These are phyloP conservation scores for Casuarina cunninghamiana DNA, from an alignment of 306 rosid species.

Conservation along the genomic window DNA sequence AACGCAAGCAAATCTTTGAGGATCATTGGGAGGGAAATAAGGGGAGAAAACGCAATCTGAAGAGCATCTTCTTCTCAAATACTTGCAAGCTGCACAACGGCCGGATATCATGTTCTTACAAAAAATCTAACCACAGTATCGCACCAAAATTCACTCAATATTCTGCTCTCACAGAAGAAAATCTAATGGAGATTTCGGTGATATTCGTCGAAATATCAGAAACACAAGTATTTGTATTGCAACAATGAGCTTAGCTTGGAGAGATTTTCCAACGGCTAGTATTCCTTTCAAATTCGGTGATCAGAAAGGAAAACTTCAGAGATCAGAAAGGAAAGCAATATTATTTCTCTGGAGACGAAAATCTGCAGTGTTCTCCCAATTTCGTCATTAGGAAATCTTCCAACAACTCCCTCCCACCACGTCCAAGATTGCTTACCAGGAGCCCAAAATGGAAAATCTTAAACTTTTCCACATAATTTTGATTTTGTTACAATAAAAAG, in stretches of 20 bases:
- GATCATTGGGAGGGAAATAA: conserved; percentile 66
- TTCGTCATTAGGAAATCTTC: no score
- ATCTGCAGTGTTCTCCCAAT: no score
- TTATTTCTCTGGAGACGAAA: no score
- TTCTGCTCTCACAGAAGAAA: conserved; percentile 20
- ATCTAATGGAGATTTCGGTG: conserved; percentile 36
- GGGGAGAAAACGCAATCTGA: conserved; percentile 72
- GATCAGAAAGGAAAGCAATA: neutral
- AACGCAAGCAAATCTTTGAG: conserved; percentile 70
- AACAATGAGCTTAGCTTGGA: neutral
- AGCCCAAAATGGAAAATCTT: no score
- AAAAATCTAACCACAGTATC: conserved; percentile 31
- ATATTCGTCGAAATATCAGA: neutral
- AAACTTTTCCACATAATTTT: no score
- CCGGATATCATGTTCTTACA: conserved; percentile 23
- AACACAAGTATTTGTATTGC: conserved; percentile 17
- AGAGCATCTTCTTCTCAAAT: conserved; percentile 69
- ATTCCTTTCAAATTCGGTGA: conserved; percentile 3
- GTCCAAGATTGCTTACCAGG: no score
- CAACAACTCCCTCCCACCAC: no score
- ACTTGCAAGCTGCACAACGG: conserved; percentile 79
- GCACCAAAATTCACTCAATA: conserved; percentile 29
- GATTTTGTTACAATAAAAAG: no score
- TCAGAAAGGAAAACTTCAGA: conserved; percentile 21
- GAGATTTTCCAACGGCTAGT: conserved; percentile 42